Base-by-base conservation (phyloP, 352 stramenopile genomes). In the Phytopythium vexans region DNA sequence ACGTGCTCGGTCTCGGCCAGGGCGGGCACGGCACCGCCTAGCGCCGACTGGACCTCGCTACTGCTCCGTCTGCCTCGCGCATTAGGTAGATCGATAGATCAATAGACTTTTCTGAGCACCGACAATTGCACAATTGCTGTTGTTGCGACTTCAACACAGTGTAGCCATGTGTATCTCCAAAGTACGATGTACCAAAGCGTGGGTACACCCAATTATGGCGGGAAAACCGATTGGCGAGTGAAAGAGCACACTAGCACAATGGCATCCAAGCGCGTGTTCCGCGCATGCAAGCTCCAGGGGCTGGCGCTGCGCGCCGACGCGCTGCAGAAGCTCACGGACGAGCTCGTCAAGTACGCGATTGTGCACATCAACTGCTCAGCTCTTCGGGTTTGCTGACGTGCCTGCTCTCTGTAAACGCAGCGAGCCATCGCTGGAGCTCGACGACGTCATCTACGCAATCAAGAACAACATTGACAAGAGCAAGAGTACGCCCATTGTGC, bases 391-490 rank as follows among this genome's bases (percentile, higher is more conserved):
- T 12, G 52, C 52, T 8, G 6, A 56, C 15, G 37, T 57, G 12
- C 10, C n/a, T 41, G 37, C 8, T 49, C 15, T 37, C 36, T 52
- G 9, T 41, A 21, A 47, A 41, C 27, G 0, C 43, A 93, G 82
- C 64, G 79, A 94, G 50, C 52, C 80, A 4, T 87, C 76, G 7
- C 51, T 93, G n/a, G 64, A 86, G 52, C 73, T 94, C 14, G 82
- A 92, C 8, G 79, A 93, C 64, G 80, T 94, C 16, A 62, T 94
- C 45, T 93, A 86, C 62, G 85, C 85, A 15, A 72, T 94, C 62
- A 94, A 94, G 73, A 94, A 94, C 67, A 94, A 80, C 57, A 93
- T 94, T 58, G 85, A 93, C 70, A 82, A 79, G 42, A 92, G 73
- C 74, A 94, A 93, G 54, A 86, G 84, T 94, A 52, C 34, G 84